phyloP scores from a whole-genome alignment of 2,329 filamentous ascomycete species.

The Apiospora koreana region DNA sequence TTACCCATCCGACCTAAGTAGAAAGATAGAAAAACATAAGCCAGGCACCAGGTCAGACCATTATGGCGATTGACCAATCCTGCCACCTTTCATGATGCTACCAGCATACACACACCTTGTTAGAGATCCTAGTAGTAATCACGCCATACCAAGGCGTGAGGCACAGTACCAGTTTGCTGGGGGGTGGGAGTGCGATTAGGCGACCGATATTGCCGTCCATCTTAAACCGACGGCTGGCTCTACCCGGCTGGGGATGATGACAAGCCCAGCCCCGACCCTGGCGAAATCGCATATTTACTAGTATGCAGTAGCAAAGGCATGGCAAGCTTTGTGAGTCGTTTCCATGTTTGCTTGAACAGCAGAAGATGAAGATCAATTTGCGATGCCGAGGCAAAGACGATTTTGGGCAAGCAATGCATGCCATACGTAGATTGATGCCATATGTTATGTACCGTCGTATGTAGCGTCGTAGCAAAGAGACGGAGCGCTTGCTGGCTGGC shows the following conservation, averaged over 20 bases:
- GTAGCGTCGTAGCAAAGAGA: not conserved
- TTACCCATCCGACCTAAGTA: no score
- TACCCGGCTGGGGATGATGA: not conserved
- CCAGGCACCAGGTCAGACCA: not conserved
- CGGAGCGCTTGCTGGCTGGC: not conserved
- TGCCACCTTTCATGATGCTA: constrained; percentile 4
- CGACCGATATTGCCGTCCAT: constrained; percentile 3
- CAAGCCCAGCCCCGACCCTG: not conserved
- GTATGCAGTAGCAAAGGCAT: no score
- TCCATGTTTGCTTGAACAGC: not conserved
- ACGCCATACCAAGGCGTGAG: constrained; percentile 5
- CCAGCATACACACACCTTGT: not conserved
- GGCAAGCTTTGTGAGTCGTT: not conserved
- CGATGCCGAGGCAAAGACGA: not conserved
- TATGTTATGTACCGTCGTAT: not conserved
- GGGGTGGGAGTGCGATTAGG: not conserved
- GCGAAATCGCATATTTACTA: not conserved
- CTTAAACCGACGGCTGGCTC: not conserved
- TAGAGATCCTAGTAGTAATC: not conserved
- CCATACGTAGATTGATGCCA: not conserved
- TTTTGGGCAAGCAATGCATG: constrained; percentile 1
- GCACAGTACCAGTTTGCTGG: not conserved
- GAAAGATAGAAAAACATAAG: not conserved
- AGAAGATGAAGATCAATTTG: not conserved
- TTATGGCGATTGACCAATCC: constrained; percentile 2